These are phyloP conservation scores for Xenoacremonium recifei DNA, from an alignment of 2,329 filamentous ascomycete species.

Conservation along the genomic window DNA sequence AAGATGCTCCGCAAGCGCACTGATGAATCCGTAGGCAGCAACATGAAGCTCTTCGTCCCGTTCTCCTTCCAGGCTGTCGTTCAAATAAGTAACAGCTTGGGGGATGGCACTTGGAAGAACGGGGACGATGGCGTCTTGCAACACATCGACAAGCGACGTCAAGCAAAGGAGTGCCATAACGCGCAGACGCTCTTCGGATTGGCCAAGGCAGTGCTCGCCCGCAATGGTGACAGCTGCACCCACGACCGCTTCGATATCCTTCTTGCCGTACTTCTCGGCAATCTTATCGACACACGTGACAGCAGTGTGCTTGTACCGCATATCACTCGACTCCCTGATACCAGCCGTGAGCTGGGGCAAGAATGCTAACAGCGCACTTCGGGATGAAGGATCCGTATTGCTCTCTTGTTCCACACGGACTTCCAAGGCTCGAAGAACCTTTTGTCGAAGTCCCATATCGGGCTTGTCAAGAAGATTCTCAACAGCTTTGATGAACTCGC, in stretches of 20 bases:
- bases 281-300: slow-evolving; percentile 92
- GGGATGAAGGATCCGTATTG: slow-evolving; percentile 65
- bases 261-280: slow-evolving; percentile 92
- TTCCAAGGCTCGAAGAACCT: slow-evolving; percentile 79
- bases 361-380: slow-evolving; percentile 73
- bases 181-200: slow-evolving; percentile 68
- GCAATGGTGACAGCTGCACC: slow-evolving; percentile 75
- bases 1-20: slow-evolving; percentile 75
- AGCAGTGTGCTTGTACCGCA: slow-evolving; percentile 78
- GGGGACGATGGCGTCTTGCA: slow-evolving; percentile 82
- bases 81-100: slow-evolving; percentile 69
- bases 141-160: slow-evolving; percentile 82
- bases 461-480: slow-evolving; percentile 76
- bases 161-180: slow-evolving; percentile 87
- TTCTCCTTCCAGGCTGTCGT: slow-evolving; percentile 55
- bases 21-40: slow-evolving; percentile 77
- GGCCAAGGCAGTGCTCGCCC: slow-evolving; percentile 72
- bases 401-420: slow-evolving; percentile 72
- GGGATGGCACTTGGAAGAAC: slow-evolving; percentile 75
- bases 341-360: slow-evolving; percentile 75
- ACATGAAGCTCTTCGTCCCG: slow-evolving; percentile 70
- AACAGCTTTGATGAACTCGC: slow-evolving; percentile 86
- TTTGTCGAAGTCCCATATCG: slow-evolving; percentile 72
- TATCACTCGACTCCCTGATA: slow-evolving; percentile 69
- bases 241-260: slow-evolving; percentile 74